Percentiles rank a stretch among this genome's conserved stretches.
phyloP scores from a whole-genome alignment of 1,139 yeast species.

The Geotrichum bryndzae region DNA sequence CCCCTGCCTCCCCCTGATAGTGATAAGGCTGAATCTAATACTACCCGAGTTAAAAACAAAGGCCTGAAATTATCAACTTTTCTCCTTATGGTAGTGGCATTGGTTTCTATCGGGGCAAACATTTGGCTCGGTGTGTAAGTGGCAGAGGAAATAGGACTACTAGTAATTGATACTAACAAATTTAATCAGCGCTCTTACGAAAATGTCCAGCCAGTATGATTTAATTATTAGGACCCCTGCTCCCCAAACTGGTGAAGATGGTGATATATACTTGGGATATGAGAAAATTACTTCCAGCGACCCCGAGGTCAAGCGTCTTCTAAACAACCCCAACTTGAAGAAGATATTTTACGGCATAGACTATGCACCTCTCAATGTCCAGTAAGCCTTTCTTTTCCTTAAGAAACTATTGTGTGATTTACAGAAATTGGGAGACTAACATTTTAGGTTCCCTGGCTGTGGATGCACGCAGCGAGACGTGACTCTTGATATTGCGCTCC shows the following conservation, averaged over 20 bases:
- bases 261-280: background rate
- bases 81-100: background rate
- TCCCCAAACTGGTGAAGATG: background rate
- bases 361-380: slow-evolving; percentile 51
- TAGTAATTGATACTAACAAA: background rate
- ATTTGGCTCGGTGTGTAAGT: slow-evolving; percentile 12
- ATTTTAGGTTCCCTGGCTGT: slow-evolving; percentile 35
- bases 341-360: slow-evolving; percentile 52
- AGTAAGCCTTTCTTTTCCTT: slow-evolving; percentile 17
- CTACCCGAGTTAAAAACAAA: background rate
- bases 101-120: slow-evolving; percentile 7
- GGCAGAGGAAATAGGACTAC: background rate
- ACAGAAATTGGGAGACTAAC: background rate
- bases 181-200: background rate
- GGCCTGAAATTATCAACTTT: background rate
- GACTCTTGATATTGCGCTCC: slow-evolving; percentile 47
- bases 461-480: slow-evolving; percentile 47
- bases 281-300: slow-evolving; percentile 16
- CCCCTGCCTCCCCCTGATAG: background rate
- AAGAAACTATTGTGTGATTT: background rate
- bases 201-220: background rate
- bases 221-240: background rate
- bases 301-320: slow-evolving; percentile 23
- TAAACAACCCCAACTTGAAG: slow-evolving; percentile 34
- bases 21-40: background rate